These are phyloP conservation scores for Leucosporidium scottii DNA, from an alignment of 768 basidiomycete genomes.

Conservation along the genomic window DNA sequence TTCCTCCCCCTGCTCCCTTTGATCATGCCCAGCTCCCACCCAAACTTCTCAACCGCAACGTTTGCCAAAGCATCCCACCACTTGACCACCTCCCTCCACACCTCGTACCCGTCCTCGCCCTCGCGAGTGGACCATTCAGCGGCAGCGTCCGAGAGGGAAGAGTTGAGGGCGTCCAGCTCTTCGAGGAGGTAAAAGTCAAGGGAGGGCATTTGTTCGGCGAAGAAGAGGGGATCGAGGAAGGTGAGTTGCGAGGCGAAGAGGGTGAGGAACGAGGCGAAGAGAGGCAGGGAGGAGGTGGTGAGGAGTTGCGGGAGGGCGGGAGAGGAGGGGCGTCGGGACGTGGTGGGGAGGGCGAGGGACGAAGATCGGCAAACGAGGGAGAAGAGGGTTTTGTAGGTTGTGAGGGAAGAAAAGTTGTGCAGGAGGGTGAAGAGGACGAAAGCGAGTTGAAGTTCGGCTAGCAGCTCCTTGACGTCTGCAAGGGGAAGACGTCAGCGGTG, in stretches of 20 bases:
- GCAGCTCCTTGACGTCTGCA: constrained; percentile 28
- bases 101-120: neutral
- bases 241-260: constrained; percentile 17
- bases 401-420: constrained; percentile 43
- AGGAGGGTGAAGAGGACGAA: constrained; percentile 44
- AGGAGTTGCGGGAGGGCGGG: neutral
- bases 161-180: constrained; percentile 23
- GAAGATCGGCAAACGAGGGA: constrained; percentile 40
- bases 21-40: constrained; percentile 42
- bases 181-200: constrained; percentile 31
- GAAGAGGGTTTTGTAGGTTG: constrained; percentile 42
- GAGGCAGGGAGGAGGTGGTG: constrained; percentile 10
- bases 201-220: constrained; percentile 27
- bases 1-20: constrained; percentile 12
- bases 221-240: constrained; percentile 31
- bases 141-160: constrained; percentile 20
- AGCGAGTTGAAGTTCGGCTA: constrained; percentile 43
- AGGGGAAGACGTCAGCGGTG: neutral
- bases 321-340: neutral
- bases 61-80: constrained; percentile 27
- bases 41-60: constrained; percentile 40
- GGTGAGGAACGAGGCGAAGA: constrained; percentile 29
- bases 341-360: constrained; percentile 27
- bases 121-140: constrained; percentile 2
- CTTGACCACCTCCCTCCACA: constrained; percentile 25